Evolutionary conservation across 176 grass and related monocot genomes (phyloP), one percentile per base, ranked within the genome.

Genomic region (Oryza brachyantha): DNA sequence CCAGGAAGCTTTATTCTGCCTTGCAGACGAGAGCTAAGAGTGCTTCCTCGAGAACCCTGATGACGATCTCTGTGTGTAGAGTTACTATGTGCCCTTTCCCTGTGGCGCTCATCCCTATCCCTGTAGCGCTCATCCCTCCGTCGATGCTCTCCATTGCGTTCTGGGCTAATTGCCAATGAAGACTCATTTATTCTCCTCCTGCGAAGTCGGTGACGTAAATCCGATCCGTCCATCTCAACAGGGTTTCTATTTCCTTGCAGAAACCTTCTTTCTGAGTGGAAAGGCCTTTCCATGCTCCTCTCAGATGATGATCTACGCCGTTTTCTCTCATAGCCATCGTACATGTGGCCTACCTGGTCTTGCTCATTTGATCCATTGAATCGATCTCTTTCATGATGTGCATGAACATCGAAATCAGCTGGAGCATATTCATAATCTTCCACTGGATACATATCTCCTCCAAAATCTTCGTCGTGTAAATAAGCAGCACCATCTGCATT

Each of bases 1-100:
- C 72, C 22, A 84, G 96, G 96, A 73, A 99, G 90, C 62, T 85
- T 90, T 83, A 99, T 99, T 90, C 96, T 93, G 55, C 92, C 90
- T 61, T 81, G 84, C 26, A 99, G 77, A 68, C 92, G 90, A 68
- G 83, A 82, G 60, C 88, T 89, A 41, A 91, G 59, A 22, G 76
- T 84, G 54, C 84, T 87, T 68, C 84, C 88, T 42, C 14, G 86
- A 72, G 61, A 64, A 32, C 61, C 74, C 65, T 82, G 86, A 36
- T 75, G 78, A 26, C 39, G 76, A 70, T 86, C 83, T 74, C 43
- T 76, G 16, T 71, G 78, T 24, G 60, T 66, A 68, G 70, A 38
- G 39, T 89, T 84, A 61, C 29, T 42, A 69, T 83, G 28, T 71
- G 43, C 64, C 75, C 91, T 82, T 52, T 85, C 86, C 76, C 72